Base-by-base conservation (phyloP, 1,284 basidiomycete species). In the Ceratobasidium sp. region DNA sequence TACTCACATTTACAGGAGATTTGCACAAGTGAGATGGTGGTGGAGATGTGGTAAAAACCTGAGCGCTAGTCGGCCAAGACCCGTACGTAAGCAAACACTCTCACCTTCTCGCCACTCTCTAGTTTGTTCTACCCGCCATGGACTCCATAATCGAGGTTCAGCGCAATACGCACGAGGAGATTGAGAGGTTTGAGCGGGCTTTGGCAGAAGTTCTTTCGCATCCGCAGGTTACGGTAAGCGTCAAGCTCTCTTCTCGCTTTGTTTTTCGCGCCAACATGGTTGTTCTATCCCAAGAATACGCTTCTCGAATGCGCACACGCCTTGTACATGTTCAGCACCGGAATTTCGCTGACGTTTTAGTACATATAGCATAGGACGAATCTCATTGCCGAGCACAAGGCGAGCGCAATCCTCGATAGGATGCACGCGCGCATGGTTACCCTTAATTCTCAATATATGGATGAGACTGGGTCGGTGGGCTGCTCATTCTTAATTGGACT, bases 141-240 rank as follows among this genome's bases (percentile, higher is more conserved):
- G 94, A 97, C 88, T 97, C 95, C 68, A 88, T 96, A 82, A 89
- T 98, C 83, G 97, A 99, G 86, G 89, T 95, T 35, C 95, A 97
- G 82, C 91, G 97, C 62, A 95, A 96, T 82, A 94, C 93, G 10
- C 97, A 99, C 85, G 96, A 99, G 87, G 97, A 98, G 85, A 90
- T 96, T 38, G 97, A 99, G 86, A 91, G 95, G 78, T 95, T 96
- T 81, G 94, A 89, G 81, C 85, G 87, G 76, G 87, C 88, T 12
- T 83, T 89, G 41, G 87, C 87, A 6, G 86, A 87, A 67, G 85
- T 89, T 66, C 83, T 90, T 83, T 84, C n/a, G 83, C 82, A 23
- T 82, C 82, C 57, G 83, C 86, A 77, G 82, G 85, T 84, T 44
- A 76, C 75, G 18, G 76, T 69, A 66, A 69, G 79, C 65, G 65